Conservation (phyloP, 805 yeast species). For the Suhomyces sp. region DNA sequence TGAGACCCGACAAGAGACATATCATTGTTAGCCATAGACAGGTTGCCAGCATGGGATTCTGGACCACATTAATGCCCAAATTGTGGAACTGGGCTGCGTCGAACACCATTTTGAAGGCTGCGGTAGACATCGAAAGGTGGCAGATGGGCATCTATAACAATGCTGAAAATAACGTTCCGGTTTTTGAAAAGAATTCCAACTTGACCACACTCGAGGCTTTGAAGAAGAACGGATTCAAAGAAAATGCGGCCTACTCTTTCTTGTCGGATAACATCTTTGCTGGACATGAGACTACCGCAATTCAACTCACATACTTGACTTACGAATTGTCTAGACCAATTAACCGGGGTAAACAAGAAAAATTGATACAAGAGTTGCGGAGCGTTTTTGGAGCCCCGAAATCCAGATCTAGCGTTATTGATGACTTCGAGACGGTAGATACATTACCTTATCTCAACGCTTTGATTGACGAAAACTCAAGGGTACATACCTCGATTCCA, state of each 20-base stretch:
- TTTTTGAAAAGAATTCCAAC: constrained; percentile 15
- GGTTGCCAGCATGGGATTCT: constrained; percentile 62
- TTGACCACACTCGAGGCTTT: constrained; percentile 35
- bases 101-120: constrained; percentile 35
- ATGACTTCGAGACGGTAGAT: constrained; percentile 46
- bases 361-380: constrained; percentile 47
- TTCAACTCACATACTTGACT: constrained; percentile 57
- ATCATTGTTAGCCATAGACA: constrained; percentile 44
- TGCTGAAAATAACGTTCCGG: constrained; percentile 35
- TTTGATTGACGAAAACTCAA: constrained; percentile 56
- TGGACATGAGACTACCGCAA: constrained; percentile 72
- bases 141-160: constrained; percentile 31
- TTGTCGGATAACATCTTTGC: constrained; percentile 67
- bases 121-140: constrained; percentile 47
- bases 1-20: constrained; percentile 37
- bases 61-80: constrained; percentile 60
- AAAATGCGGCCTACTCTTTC: constrained; percentile 38
- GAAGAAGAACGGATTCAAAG: constrained; percentile 30
- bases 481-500: constrained; percentile 71
- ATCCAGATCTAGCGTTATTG: constrained; percentile 18
- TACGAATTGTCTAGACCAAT: constrained; percentile 58
- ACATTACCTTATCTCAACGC: constrained; percentile 59
- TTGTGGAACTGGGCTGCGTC: constrained; percentile 53
- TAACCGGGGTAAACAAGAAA: constrained; percentile 45
- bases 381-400: constrained; percentile 32